These are phyloP conservation scores for Aureobasidium sp. DNA, from an alignment of 2,329 filamentous ascomycete genomes.

Conservation along the genomic window DNA sequence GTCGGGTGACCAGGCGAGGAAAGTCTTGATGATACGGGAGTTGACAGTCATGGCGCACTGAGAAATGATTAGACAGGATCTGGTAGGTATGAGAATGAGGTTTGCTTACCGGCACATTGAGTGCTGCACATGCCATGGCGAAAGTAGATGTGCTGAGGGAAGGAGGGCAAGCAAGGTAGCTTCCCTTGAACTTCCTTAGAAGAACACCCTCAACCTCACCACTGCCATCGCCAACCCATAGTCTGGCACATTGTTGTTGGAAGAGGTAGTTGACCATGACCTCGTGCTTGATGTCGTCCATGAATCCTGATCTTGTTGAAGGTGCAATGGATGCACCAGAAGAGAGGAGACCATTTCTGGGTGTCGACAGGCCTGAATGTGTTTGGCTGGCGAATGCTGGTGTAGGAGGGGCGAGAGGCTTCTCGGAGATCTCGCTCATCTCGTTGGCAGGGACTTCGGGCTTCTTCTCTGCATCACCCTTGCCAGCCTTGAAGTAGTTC, in stretches of 20 bases:
- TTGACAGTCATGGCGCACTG: slow-evolving; percentile 75
- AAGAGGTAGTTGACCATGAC: slow-evolving; percentile 79
- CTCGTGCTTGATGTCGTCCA: slow-evolving; percentile 70
- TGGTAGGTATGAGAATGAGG: neutral
- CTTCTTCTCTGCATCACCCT: slow-evolving; percentile 28
- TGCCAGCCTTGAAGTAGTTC: slow-evolving; percentile 53
- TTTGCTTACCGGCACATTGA: slow-evolving; percentile 58
- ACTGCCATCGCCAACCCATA: slow-evolving; percentile 64
- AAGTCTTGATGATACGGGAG: slow-evolving; percentile 69
- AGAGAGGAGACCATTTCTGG: slow-evolving; percentile 36
- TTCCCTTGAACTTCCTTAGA: slow-evolving; percentile 56
- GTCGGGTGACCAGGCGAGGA: slow-evolving; percentile 62
- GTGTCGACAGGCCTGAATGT: slow-evolving; percentile 29
- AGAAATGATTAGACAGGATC: slow-evolving; percentile 14
- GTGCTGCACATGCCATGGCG: slow-evolving; percentile 53
- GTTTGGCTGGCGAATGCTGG: slow-evolving; percentile 14
- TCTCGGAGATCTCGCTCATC: slow-evolving; percentile 28
- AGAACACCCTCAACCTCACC: slow-evolving; percentile 65
- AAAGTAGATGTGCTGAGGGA: slow-evolving; percentile 54
- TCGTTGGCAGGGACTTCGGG: slow-evolving; percentile 10
- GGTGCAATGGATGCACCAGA: slow-evolving; percentile 42
- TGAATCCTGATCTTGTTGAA: slow-evolving; percentile 24
- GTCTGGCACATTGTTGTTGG: slow-evolving; percentile 65
- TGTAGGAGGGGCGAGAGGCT: slow-evolving; percentile 17
- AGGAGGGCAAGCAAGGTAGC: slow-evolving; percentile 66